Evolutionary conservation across 768 basidiomycete genomes (phyloP), one percentile per base, ranked within the genome.

Genomic region (Tylopilus cervinicoccineus): DNA sequence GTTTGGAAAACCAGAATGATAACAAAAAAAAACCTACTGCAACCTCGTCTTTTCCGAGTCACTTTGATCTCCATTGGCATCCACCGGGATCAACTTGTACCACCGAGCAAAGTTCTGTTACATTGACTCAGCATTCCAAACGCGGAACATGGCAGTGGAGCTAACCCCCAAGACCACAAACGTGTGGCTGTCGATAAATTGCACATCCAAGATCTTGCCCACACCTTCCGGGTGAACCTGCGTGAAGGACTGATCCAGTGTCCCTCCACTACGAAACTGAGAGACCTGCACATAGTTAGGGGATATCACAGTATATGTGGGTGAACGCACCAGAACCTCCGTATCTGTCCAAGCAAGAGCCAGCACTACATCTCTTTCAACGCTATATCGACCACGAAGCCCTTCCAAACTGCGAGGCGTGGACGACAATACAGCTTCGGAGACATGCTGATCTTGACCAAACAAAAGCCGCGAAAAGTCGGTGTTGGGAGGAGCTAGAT

Each of bases 321-420:
- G 12, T 17, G 13, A 22, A 54, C 65, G 22, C 24, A 67, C 65
- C 56, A 47, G 16, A 39, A 66, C 43, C 19, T 72, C 70, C 11
- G 65, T 38, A 23, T 73, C 65, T 5, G 77, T 72, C 82, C 82
- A 83, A 13, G 66, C 68, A 19, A 80, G 47, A 1, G 73, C 76
- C 19, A 69, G 56, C 8, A 77, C 49, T 17, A 53, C 66, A 34
- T 61, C 66, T 19, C 49, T 56, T 13, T 53, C 43, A 8, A 60
- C 51, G 23, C 45, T 47, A 47, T 66, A 66, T 33, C 47, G 54
- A 42, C 51, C 39, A 14, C 52, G 48, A 32, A 65, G 34, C 6
- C 63, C 63, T 44, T 41, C 40, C 20, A 61, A n/a, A 24, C 10
- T 26, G 29, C 22, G 22, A 31, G 54, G 22, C 5, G 19, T 2